Evolutionary conservation across 352 stramenopile species (phyloP).

Genomic region (Blastocystis sp.): DNA sequence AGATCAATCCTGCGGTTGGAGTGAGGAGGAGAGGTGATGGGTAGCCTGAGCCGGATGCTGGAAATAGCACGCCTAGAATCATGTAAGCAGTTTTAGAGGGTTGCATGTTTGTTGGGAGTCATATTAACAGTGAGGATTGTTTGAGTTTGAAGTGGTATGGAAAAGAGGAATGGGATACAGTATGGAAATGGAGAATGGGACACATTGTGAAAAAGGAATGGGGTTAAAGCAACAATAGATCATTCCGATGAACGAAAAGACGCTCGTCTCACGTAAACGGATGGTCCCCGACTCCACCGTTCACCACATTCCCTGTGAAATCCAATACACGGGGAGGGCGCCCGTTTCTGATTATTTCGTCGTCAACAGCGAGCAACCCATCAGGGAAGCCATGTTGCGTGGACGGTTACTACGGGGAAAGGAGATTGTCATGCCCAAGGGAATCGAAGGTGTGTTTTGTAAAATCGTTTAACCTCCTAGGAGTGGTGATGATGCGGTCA

Average conservation of each 20-base stretch:
- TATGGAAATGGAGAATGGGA: too few relatives aligned
- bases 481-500: neutral
- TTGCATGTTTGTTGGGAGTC: slow-evolving; percentile 17
- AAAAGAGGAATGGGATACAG: too few relatives aligned
- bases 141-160: too few relatives aligned
- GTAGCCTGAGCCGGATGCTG: slow-evolving; percentile 38
- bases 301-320: slow-evolving; percentile 30
- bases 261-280: neutral
- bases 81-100: neutral
- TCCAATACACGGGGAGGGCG: slow-evolving; percentile 35
- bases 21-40: neutral
- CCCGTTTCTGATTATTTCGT: slow-evolving; percentile 3
- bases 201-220: too few relatives aligned
- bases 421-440: neutral
- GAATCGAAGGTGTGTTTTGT: neutral
- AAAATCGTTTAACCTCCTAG: neutral
- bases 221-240: neutral
- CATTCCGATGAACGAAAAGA: neutral
- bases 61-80: slow-evolving; percentile 26
- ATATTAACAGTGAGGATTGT: too few relatives aligned
- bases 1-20: slow-evolving; percentile 70
- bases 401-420: slow-evolving; percentile 18
- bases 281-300: neutral
- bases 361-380: neutral
- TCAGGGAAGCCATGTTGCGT: slow-evolving; percentile 30